Conservation (phyloP, 805 yeast genomes). For the Wickerhamiella sorbophila region DNA sequence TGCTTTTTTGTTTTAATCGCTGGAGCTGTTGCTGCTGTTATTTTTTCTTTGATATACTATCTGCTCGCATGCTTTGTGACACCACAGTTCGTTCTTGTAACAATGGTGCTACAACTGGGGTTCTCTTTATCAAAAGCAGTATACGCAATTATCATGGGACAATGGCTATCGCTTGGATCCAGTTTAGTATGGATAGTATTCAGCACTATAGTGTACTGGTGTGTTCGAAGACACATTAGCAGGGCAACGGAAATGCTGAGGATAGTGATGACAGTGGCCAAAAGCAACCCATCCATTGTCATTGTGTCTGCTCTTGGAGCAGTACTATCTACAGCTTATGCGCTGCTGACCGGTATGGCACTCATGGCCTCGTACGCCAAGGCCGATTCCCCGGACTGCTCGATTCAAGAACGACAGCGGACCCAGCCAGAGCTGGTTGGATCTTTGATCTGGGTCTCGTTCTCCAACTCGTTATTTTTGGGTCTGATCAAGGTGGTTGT, state of each 20-base stretch:
- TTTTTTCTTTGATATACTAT: constrained; percentile 42
- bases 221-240: constrained; percentile 56
- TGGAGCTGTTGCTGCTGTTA: constrained; percentile 44
- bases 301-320: constrained; percentile 48
- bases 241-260: constrained; percentile 56
- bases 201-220: constrained; percentile 60
- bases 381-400: constrained; percentile 37
- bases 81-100: constrained; percentile 47
- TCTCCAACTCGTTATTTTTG: constrained; percentile 70
- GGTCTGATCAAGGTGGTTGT: constrained; percentile 72
- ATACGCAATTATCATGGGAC: constrained; percentile 48
- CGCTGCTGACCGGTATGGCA: constrained; percentile 49
- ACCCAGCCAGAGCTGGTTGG: constrained; percentile 43
- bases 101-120: constrained; percentile 51
- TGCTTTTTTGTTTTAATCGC: constrained; percentile 60
- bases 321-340: constrained; percentile 44
- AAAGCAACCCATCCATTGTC: constrained; percentile 53
- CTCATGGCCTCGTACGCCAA: constrained; percentile 68
- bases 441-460: constrained; percentile 53
- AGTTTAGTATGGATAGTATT: constrained; percentile 50
- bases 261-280: constrained; percentile 66
- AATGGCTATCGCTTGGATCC: constrained; percentile 71
- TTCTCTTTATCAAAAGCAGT: constrained; percentile 66
- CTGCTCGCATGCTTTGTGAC: constrained; percentile 52
- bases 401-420: constrained; percentile 25